Base-by-base conservation (phyloP, 257 asterid genomes). In the Nicotiana paniculata region DNA sequence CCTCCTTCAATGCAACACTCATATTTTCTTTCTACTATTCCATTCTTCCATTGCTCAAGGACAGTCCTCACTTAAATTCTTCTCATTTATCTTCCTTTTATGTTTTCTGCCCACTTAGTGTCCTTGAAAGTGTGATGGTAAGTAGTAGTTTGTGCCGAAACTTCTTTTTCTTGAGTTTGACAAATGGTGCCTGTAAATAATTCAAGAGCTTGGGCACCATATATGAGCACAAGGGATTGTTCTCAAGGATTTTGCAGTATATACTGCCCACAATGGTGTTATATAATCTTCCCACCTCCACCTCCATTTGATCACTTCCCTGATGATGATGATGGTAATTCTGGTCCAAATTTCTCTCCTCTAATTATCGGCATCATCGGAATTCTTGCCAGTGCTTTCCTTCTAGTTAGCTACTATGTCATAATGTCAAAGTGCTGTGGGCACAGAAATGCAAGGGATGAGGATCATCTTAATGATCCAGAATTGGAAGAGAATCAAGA, bases 221-320 rank as follows among this genome's bases (percentile, higher is more conserved):
- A 88, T 74, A 81, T 86, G 79, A 88, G 85, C 69, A 85, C 86
- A 11, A 89, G 82, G 66, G 93, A 90, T 82, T 90, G 93, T 55
- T 86, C 93, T 26, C 89, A 82, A 66, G 92, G 90, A 13, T 88
- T 88, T 57, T 90, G 93, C 26, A 89, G 90, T 77, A 57, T 86
- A 4, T 89, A 88, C 82, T 90, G 92, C 55, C 93, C 91, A 6
- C 90, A 89, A 57, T 88, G 92, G 93, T 90, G 93, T 82, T 85
- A 88, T 84, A 77, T 81, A 18, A 64, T 82, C 39, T 86, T 85
- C 82, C 90, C 91, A 3, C 93, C 88, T 18, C 87, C 93, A 63
- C 93, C 90, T 9, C 89, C 93, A n/a, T 77, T 83, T 1, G 48
- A 72, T 10, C 86, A 82, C 4, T 83, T 89, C 57, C 80, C 84